phyloP scores from a whole-genome alignment of 75 land plant genomes.

The Picea sitchensis region DNA sequence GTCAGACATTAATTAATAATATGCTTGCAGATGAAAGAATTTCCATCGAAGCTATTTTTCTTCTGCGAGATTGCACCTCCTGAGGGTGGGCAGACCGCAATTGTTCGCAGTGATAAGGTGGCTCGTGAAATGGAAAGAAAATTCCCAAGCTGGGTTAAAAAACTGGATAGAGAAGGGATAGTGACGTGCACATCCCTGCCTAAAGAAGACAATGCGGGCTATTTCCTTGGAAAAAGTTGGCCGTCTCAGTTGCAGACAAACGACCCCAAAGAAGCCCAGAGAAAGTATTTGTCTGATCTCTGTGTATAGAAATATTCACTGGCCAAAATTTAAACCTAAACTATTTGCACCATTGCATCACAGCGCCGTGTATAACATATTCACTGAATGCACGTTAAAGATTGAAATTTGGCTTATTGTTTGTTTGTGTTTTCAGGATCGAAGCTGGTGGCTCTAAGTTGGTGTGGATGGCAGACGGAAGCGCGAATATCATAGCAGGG shows the following conservation, averaged over 20 bases:
- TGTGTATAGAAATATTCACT: background rate
- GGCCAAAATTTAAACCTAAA: background rate
- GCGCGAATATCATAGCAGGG: slow-evolving; percentile 15
- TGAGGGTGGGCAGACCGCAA: slow-evolving; percentile 31
- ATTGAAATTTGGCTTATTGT: no score
- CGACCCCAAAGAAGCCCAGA: slow-evolving; percentile 21
- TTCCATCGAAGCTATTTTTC: slow-evolving; percentile 24
- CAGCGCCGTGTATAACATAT: no score
- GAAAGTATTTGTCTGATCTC: slow-evolving; percentile 13
- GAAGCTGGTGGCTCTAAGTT: slow-evolving; percentile 18
- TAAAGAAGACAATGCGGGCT: slow-evolving; percentile 14
- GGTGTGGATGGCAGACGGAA: slow-evolving; percentile 23
- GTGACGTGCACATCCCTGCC: slow-evolving; percentile 11
- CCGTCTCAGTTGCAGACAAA: slow-evolving; percentile 19
- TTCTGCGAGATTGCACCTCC: slow-evolving; percentile 31
- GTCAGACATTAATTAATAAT: background rate
- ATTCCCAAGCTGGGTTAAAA: slow-evolving; percentile 16
- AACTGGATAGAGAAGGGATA: slow-evolving; percentile 17
- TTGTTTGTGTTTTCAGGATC: slow-evolving; percentile 3
- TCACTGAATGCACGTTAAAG: background rate
- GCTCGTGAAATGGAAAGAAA: slow-evolving; percentile 14
- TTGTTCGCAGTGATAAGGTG: slow-evolving; percentile 23
- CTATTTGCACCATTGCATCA: background rate
- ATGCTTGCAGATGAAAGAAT: slow-evolving; percentile 18
- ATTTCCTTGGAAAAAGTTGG: slow-evolving; percentile 33